Conservation (phyloP, 306 rosid species). For the Lagenaria siceraria region DNA sequence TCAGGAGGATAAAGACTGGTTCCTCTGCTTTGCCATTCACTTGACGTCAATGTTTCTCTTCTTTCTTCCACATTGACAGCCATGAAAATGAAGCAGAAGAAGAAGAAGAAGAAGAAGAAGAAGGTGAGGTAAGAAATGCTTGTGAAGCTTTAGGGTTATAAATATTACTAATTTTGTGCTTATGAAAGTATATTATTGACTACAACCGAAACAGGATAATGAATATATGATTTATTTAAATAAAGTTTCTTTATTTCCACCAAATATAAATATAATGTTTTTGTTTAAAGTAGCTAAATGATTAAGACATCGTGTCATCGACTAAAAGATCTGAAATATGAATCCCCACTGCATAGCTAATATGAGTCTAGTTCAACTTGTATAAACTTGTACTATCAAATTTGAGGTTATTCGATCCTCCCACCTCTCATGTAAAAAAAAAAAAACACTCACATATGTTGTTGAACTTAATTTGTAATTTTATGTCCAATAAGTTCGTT, state of each 20-base stretch:
- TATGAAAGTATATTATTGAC: not conserved
- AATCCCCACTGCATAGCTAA: too few species aligned
- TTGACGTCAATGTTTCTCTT: constrained; percentile 7
- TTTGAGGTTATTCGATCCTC: too few species aligned
- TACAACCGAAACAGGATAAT: not conserved
- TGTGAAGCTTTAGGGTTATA: not conserved
- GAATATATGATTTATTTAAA: not conserved
- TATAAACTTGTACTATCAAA: too few species aligned
- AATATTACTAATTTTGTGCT: not conserved
- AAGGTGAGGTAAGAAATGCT: not conserved
- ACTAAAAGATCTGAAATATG: too few species aligned
- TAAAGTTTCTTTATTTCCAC: not conserved
- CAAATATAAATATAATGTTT: too few species aligned
- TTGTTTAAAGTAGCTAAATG: too few species aligned
- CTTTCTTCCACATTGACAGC: constrained; percentile 16
- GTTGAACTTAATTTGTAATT: too few species aligned
- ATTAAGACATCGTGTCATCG: too few species aligned
- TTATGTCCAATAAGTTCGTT: too few species aligned
- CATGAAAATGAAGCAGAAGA: constrained; percentile 2
- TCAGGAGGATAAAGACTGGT: constrained; percentile 9
- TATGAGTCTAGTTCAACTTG: too few species aligned
- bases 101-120: not conserved
- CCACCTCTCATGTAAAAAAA: too few species aligned
- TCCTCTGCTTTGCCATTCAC: constrained; percentile 19
- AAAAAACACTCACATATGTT: too few species aligned